Percentiles rank a stretch among this genome's conserved stretches.
Evolutionary conservation across 2,329 filamentous ascomycete genomes (phyloP).

Genomic region (Endothia cerciana): DNA sequence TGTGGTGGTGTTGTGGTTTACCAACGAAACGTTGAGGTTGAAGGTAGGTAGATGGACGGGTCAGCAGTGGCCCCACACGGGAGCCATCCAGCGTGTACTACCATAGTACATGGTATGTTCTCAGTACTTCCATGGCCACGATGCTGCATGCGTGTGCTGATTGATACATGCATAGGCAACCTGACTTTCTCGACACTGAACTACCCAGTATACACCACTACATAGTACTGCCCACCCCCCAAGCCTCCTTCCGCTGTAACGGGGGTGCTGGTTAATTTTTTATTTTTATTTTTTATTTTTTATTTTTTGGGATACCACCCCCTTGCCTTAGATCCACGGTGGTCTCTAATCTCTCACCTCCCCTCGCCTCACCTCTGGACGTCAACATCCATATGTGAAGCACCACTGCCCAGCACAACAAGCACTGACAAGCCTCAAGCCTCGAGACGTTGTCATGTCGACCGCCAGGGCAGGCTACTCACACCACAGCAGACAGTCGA

Average conservation of each 20-base stretch:
- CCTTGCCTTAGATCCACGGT: background rate
- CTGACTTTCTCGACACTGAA: no score
- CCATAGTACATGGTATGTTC: background rate
- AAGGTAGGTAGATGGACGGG: background rate
- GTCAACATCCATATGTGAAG: no score
- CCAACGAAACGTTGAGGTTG: background rate
- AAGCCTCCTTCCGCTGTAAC: background rate
- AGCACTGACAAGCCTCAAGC: no score
- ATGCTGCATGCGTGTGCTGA: no score
- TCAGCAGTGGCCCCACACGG: slow-evolving; percentile 5
- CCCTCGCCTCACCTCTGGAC: background rate
- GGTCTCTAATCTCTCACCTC: background rate
- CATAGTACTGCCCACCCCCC: no score
- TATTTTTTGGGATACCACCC: background rate
- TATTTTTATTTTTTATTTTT: no score
- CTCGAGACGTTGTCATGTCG: no score
- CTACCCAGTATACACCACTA: no score
- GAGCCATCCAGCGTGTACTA: background rate
- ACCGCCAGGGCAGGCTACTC: no score
- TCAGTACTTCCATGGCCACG: background rate
- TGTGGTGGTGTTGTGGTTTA: background rate
- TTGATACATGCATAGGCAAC: no score
- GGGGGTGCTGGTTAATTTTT: background rate
- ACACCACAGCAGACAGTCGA: no score
- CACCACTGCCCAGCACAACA: no score